Percentiles rank a stretch among this genome's conserved stretches.
Evolutionary conservation across 805 yeast genomes (phyloP).

Genomic region (Pichia exigua): DNA sequence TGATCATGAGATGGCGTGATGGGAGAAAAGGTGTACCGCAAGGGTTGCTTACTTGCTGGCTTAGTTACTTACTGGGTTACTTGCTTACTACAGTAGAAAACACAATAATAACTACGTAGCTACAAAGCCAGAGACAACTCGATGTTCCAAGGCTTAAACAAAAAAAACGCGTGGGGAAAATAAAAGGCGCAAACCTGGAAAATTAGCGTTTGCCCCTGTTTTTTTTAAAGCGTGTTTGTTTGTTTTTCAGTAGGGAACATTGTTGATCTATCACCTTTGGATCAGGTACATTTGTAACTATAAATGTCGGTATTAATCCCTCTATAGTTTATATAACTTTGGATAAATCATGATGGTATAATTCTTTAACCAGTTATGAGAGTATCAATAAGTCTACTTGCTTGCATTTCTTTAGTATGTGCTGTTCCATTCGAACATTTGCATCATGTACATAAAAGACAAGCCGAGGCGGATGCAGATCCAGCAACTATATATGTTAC

Average conservation of each 20-base stretch:
- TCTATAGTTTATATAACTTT: no score
- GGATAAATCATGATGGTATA: no score
- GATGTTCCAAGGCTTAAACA: no score
- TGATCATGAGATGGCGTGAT: no score
- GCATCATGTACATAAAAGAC: not conserved
- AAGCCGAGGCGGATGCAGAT: not conserved
- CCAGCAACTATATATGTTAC: not conserved
- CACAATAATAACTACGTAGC: no score
- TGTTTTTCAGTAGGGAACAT: not conserved
- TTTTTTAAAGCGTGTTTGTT: not conserved
- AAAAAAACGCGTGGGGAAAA: no score
- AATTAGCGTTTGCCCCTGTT: not conserved
- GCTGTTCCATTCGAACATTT: conserved; percentile 2
- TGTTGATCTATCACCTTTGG: not conserved
- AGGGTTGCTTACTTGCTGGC: no score
- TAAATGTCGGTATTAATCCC: not conserved
- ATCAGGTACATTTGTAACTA: not conserved
- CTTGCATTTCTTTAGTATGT: not conserved
- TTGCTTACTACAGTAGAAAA: no score
- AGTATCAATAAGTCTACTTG: not conserved
- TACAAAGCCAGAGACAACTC: no score
- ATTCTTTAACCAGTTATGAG: not conserved
- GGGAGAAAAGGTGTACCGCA: no score
- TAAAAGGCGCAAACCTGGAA: no score
- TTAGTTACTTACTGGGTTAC: no score